Conservation (phyloP, 768 basidiomycete genomes). For the Lactarius psammicola region DNA sequence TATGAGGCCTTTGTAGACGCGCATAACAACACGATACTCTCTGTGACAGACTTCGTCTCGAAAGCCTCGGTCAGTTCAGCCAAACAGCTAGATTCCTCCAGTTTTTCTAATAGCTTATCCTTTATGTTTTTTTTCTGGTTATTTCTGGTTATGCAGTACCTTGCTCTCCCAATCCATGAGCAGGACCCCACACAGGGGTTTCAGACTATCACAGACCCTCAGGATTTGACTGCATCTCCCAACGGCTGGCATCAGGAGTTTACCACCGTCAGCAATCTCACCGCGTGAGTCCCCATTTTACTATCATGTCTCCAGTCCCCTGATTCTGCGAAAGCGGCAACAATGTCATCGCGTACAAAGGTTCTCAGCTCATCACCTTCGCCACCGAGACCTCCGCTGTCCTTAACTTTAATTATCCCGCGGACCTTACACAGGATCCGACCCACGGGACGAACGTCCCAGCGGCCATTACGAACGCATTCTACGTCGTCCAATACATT, state of each 20-base stretch:
- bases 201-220: constrained; percentile 49
- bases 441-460: constrained; percentile 47
- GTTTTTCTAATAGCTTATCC: neutral
- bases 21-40: constrained; percentile 49
- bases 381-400: constrained; percentile 41
- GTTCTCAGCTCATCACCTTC: constrained; percentile 25
- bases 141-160: constrained; percentile 37
- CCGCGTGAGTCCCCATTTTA: constrained; percentile 25
- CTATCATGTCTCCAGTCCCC: neutral
- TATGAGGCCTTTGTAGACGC: constrained; percentile 61
- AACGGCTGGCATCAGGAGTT: constrained; percentile 52
- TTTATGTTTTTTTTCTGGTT: no score
- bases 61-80: constrained; percentile 41
- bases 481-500: constrained; percentile 54
- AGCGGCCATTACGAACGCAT: constrained; percentile 54
- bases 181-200: constrained; percentile 52
- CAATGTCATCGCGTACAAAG: constrained; percentile 40
- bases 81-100: neutral
- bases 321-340: constrained; percentile 34
- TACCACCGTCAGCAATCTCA: constrained; percentile 38
- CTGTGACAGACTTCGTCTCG: constrained; percentile 52
- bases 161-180: constrained; percentile 44
- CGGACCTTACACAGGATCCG: constrained; percentile 39
- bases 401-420: constrained; percentile 43
- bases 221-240: constrained; percentile 55